phyloP scores from a whole-genome alignment of 2,329 filamentous ascomycete species.

The Neofusicoccum cordaticola region DNA sequence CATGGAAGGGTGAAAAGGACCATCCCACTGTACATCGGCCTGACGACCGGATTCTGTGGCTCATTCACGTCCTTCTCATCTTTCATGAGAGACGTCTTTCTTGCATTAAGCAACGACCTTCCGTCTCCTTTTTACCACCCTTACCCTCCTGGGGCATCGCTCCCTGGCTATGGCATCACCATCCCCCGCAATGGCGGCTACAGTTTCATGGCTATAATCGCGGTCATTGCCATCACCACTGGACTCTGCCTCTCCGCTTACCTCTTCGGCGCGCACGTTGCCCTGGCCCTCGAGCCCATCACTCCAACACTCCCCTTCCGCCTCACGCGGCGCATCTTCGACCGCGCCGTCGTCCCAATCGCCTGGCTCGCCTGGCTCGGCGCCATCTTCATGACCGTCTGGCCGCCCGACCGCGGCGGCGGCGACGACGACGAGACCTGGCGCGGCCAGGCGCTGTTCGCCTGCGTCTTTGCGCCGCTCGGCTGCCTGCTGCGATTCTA shows the following conservation, averaged over 20 bases:
- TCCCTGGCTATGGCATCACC: slow-evolving; percentile 28
- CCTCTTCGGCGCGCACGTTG: slow-evolving; percentile 71
- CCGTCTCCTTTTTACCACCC: slow-evolving; percentile 49
- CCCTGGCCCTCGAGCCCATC: slow-evolving; percentile 57
- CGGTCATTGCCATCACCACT: slow-evolving; percentile 70
- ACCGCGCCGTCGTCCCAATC: slow-evolving; percentile 62
- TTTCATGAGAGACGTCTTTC: slow-evolving; percentile 76
- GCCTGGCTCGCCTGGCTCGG: slow-evolving; percentile 76
- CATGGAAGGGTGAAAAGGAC: slow-evolving; percentile 68
- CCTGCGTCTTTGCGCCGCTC: slow-evolving; percentile 76
- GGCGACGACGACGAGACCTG: slow-evolving; percentile 53
- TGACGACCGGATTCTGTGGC: slow-evolving; percentile 84
- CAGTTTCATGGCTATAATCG: slow-evolving; percentile 77
- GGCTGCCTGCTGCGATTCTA: slow-evolving; percentile 78
- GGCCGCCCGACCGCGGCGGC: slow-evolving; percentile 59
- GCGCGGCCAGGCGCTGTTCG: slow-evolving; percentile 73
- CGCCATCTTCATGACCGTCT: slow-evolving; percentile 67
- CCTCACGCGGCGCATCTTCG: slow-evolving; percentile 59
- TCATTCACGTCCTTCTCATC: slow-evolving; percentile 88
- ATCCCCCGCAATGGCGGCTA: slow-evolving; percentile 67
- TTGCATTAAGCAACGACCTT: slow-evolving; percentile 74
- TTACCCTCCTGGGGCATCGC: slow-evolving; percentile 26
- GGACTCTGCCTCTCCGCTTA: slow-evolving; percentile 68
- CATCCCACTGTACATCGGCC: slow-evolving; percentile 81
- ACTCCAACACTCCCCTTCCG: slow-evolving; percentile 61